Evolutionary conservation across 805 yeast genomes (phyloP).

Genomic region (Cyberlindnera lachancei): DNA sequence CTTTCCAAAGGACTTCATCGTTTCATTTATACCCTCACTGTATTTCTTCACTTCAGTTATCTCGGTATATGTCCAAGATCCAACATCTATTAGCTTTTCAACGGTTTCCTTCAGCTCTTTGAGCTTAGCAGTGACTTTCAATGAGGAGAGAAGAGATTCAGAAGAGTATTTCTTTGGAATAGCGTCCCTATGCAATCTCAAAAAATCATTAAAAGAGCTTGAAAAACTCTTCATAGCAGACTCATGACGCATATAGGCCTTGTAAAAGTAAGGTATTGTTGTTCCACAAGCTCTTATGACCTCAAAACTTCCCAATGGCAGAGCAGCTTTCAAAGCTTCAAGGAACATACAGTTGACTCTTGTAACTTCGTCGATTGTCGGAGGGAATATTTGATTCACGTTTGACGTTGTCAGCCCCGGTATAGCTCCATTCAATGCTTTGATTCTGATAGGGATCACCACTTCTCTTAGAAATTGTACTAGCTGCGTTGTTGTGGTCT

Average conservation of each 20-base stretch:
- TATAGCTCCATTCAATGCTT: constrained; percentile 49
- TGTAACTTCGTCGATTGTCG: constrained; percentile 90
- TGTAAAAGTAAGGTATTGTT: constrained; percentile 83
- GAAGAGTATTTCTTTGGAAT: constrained; percentile 34
- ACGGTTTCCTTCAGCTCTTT: constrained; percentile 64
- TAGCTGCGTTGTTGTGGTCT: constrained; percentile 57
- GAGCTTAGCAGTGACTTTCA: constrained; percentile 65
- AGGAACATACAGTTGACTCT: constrained; percentile 80
- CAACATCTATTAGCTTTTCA: constrained; percentile 47
- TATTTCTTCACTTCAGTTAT: constrained; percentile 27
- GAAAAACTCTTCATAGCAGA: constrained; percentile 75
- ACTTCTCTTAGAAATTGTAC: constrained; percentile 73
- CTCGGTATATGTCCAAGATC: constrained; percentile 32
- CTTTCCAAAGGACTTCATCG: constrained; percentile 77
- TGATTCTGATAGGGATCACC: constrained; percentile 69
- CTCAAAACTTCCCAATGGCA: constrained; percentile 66
- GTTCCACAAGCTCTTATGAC: constrained; percentile 72
- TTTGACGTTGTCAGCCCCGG: constrained; percentile 51
- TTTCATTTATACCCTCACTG: constrained; percentile 47
- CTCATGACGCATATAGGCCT: constrained; percentile 89
- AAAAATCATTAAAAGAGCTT: constrained; percentile 35
- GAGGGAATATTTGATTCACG: constrained; percentile 80
- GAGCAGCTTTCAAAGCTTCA: constrained; percentile 64
- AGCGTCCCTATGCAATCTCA: constrained; percentile 27
- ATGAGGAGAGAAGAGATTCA: constrained; percentile 49